phyloP scores from a whole-genome alignment of 495 filamentous ascomycete species.

The Corynascus novoguineensis region DNA sequence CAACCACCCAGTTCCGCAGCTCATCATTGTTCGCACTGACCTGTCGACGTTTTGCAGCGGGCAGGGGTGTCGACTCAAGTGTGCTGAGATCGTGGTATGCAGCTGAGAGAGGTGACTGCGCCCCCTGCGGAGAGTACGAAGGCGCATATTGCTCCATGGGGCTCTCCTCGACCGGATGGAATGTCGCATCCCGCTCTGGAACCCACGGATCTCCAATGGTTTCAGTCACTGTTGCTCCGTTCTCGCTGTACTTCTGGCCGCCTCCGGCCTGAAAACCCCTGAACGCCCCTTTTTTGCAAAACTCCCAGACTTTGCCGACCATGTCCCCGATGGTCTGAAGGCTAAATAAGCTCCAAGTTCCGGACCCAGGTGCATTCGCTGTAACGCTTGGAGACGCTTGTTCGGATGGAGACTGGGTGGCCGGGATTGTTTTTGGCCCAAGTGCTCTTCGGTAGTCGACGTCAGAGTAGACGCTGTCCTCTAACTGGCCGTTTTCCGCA shows the following conservation, averaged over 20 bases:
- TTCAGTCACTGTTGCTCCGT: conserved; percentile 23
- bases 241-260: conserved; percentile 58
- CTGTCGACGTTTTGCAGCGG: conserved; percentile 49
- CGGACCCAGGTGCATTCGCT: not conserved
- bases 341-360: conserved; percentile 44
- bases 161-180: conserved; percentile 20
- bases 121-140: conserved; percentile 16
- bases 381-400: not conserved
- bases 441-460: conserved; percentile 48
- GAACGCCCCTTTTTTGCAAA: conserved; percentile 70
- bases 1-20: conserved; percentile 68
- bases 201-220: conserved; percentile 24
- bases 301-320: conserved; percentile 75
- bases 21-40: conserved; percentile 49
- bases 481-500: conserved; percentile 42
- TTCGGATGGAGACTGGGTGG: conserved; percentile 24
- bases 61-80: conserved; percentile 40
- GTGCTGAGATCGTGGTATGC: conserved; percentile 29
- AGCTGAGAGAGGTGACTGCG: conserved; percentile 19
- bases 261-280: conserved; percentile 81
- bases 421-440: conserved; percentile 32
- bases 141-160: conserved; percentile 8
- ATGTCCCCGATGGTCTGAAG: conserved; percentile 47
- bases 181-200: conserved; percentile 28
- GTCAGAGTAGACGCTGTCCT: conserved; percentile 51